Evolutionary conservation across 257 asterid genomes (phyloP).

Genomic region (Solanum okadae): DNA sequence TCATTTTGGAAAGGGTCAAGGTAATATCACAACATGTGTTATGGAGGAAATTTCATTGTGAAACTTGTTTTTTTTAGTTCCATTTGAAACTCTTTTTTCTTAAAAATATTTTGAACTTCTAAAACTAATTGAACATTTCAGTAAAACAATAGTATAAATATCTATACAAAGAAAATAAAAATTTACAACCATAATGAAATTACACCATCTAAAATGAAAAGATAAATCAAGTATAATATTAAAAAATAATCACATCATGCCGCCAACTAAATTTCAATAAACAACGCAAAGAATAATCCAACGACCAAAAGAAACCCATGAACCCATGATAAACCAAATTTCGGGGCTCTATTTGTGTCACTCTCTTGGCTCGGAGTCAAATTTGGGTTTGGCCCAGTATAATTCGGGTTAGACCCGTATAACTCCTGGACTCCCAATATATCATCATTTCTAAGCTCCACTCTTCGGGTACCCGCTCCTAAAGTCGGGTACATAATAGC

Average conservation of each 20-base stretch:
- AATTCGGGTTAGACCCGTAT: slow-evolving; percentile 80
- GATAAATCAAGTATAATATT: background rate
- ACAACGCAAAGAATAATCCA: slow-evolving; percentile 12
- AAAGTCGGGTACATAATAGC: slow-evolving; percentile 80
- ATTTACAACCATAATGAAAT: background rate
- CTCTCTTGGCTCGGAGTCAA: slow-evolving; percentile 27
- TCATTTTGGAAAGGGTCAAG: too few species aligned
- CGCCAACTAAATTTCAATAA: background rate
- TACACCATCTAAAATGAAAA: background rate
- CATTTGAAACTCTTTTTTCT: background rate
- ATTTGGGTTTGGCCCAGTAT: slow-evolving; percentile 26
- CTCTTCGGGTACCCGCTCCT: slow-evolving; percentile 49
- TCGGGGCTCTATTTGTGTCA: slow-evolving; percentile 31
- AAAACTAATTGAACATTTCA: background rate
- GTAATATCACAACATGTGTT: too few species aligned
- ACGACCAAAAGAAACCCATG: background rate
- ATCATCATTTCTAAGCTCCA: slow-evolving; percentile 58
- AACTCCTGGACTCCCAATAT: slow-evolving; percentile 52
- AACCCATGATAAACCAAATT: background rate
- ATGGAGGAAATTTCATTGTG: background rate
- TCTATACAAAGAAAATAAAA: background rate
- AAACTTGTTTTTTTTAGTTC: background rate
- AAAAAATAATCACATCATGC: background rate
- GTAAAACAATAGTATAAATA: background rate
- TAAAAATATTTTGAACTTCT: too few species aligned